These are phyloP conservation scores for Brasenia schreberi DNA, from an alignment of 164 flowering plant genomes.

Conservation along the genomic window DNA sequence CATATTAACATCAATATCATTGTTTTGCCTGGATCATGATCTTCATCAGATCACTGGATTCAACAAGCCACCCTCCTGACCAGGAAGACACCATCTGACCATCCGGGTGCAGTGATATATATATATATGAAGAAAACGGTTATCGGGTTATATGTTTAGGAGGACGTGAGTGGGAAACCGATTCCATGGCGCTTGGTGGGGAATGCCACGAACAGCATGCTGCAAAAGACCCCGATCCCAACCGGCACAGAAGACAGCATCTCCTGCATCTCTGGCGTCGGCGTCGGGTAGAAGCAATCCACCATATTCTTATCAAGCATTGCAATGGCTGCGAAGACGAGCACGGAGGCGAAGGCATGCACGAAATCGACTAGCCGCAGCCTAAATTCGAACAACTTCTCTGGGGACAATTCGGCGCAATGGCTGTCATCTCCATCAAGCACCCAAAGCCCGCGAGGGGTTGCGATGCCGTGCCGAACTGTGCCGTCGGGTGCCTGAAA, in stretches of 20 bases:
- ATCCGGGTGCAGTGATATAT: no score
- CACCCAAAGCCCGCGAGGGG: conserved; percentile 39
- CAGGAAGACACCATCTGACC: no score
- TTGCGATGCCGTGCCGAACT: conserved; percentile 51
- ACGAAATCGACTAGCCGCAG: conserved; percentile 35
- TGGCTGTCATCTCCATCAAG: conserved; percentile 24
- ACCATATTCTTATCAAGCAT: conserved; percentile 53
- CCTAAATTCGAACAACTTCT: conserved; percentile 11
- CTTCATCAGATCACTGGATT: no score
- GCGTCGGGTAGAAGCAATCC: conserved; percentile 42
- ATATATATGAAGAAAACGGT: no score
- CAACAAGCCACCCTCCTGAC: no score
- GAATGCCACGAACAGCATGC: conserved; percentile 18
- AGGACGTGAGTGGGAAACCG: conserved; percentile 10
- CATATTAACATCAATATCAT: no score
- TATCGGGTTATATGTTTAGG: no score
- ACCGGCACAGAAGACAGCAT: conserved; percentile 35
- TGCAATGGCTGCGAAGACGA: conserved; percentile 53
- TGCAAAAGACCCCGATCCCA: conserved; percentile 18
- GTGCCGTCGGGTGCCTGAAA: conserved; percentile 45
- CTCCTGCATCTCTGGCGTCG: conserved; percentile 32
- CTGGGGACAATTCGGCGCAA: conserved; percentile 15
- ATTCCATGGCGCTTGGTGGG: conserved; percentile 24
- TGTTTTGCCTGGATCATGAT: no score
- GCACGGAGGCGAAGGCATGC: conserved; percentile 39